Percentiles rank a stretch among this genome's conserved stretches.
Conservation (phyloP, 2,329 filamentous ascomycete genomes). For the Venturia pyrina region DNA sequence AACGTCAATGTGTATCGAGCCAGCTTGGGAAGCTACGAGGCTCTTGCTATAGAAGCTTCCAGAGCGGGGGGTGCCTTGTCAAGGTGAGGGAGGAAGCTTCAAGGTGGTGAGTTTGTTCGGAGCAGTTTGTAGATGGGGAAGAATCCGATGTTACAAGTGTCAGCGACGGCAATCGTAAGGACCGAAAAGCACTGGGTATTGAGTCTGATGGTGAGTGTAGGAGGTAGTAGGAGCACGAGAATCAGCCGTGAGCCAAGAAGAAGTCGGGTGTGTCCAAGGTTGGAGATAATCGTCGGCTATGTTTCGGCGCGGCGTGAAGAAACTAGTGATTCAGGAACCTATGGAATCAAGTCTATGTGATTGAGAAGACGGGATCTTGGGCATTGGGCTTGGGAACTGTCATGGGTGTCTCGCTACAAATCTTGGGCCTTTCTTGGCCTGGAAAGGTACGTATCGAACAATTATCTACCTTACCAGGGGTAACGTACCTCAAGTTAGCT, state of each 20-base stretch:
- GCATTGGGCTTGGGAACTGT: not conserved
- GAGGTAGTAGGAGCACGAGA: not conserved
- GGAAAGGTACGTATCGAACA: no score
- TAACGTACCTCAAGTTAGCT: no score
- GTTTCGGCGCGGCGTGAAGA: not conserved
- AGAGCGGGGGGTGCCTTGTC: not conserved
- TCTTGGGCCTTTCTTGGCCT: not conserved
- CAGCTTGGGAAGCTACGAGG: constrained; percentile 6
- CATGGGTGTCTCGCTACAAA: not conserved
- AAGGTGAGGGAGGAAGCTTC: not conserved
- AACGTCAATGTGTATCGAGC: not conserved
- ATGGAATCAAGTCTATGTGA: no score
- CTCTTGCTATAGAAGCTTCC: not conserved
- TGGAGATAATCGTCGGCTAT: not conserved
- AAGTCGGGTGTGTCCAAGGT: not conserved
- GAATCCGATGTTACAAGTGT: not conserved
- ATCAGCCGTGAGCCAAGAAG: not conserved
- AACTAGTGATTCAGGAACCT: no score
- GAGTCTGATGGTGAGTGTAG: not conserved
- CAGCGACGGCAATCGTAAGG: not conserved
- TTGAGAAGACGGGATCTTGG: not conserved
- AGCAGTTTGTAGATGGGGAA: not conserved
- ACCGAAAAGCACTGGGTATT: not conserved
- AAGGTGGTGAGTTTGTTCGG: not conserved
- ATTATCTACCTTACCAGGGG: no score